phyloP scores from a whole-genome alignment of 495 filamentous ascomycete genomes.

The Aspergillus sclerotioniger region DNA sequence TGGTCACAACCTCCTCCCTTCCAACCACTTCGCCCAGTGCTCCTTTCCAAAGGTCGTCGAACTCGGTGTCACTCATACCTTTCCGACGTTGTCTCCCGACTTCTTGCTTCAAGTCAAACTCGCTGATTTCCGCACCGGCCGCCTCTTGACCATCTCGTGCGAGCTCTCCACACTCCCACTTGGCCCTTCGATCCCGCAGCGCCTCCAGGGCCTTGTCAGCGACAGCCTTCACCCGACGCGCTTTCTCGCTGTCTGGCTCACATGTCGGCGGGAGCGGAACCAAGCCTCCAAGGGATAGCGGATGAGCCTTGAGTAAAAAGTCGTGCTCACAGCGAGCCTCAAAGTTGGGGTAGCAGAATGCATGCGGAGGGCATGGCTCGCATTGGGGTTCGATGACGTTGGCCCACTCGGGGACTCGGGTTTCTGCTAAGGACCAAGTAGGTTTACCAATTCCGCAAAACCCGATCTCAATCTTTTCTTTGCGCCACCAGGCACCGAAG shows the following conservation, averaged over 20 bases:
- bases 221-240: slow-evolving; percentile 78
- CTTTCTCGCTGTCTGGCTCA: slow-evolving; percentile 91
- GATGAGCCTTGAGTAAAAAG: slow-evolving; percentile 82
- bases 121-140: slow-evolving; percentile 64
- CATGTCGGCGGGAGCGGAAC: slow-evolving; percentile 89
- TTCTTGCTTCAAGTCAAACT: slow-evolving; percentile 71
- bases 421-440: slow-evolving; percentile 51
- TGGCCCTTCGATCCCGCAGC: slow-evolving; percentile 78
- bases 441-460: slow-evolving; percentile 86
- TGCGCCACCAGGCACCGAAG: slow-evolving; percentile 80
- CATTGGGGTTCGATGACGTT: slow-evolving; percentile 72
- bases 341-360: slow-evolving; percentile 78
- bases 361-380: slow-evolving; percentile 89
- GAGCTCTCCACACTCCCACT: slow-evolving; percentile 84
- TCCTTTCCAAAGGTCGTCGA: slow-evolving; percentile 85
- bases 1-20: slow-evolving; percentile 76
- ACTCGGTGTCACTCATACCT: slow-evolving; percentile 80
- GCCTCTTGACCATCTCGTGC: slow-evolving; percentile 58
- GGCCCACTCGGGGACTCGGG: slow-evolving; percentile 64
- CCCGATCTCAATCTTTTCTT: slow-evolving; percentile 91
- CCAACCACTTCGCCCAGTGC: slow-evolving; percentile 82
- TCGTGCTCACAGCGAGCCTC: slow-evolving; percentile 78
- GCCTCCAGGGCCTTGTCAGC: slow-evolving; percentile 86
- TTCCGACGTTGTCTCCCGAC: slow-evolving; percentile 70
- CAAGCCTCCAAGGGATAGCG: slow-evolving; percentile 74